A percentile compares a stretch with the other conserved stretches of the same genome.
These are phyloP conservation scores for Fagus sylvatica DNA, from an alignment of 306 rosid genomes.

Conservation along the genomic window DNA sequence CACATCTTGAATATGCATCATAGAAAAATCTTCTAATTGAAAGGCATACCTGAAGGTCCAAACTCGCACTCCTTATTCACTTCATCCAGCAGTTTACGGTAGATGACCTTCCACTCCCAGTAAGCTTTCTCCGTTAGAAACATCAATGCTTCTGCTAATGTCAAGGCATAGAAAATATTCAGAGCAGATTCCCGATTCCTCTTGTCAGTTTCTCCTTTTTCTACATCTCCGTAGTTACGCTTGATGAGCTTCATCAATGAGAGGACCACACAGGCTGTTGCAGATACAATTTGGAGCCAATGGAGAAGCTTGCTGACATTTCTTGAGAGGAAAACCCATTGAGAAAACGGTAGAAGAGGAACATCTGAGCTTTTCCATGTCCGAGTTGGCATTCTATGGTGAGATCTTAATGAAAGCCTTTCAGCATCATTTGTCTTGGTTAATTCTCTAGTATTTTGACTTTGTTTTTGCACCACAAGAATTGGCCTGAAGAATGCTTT, in stretches of 20 bases:
- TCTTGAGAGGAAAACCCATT: constrained; percentile 65
- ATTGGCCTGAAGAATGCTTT: constrained; percentile 50
- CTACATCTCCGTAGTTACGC: constrained; percentile 69
- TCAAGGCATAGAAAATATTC: constrained; percentile 70
- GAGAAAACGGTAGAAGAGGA: constrained; percentile 74
- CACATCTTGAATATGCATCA: constrained; percentile 89
- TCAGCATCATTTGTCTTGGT: constrained; percentile 18
- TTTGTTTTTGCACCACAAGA: constrained; percentile 24
- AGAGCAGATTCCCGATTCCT: constrained; percentile 72
- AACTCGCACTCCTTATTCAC: constrained; percentile 70
- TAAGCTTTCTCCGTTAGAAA: constrained; percentile 80
- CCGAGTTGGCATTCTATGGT: constrained; percentile 55
- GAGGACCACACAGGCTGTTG: constrained; percentile 75
- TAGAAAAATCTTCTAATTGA: constrained; percentile 82
- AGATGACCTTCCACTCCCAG: constrained; percentile 78
- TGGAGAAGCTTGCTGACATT: constrained; percentile 78
- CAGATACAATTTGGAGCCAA: constrained; percentile 96
- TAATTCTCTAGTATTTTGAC: constrained; percentile 30
- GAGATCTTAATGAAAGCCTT: constrained; percentile 21
- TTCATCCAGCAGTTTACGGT: constrained; percentile 61
- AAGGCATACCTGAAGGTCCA: constrained; percentile 61
- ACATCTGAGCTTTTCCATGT: constrained; percentile 77
- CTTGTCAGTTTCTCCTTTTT: constrained; percentile 80
- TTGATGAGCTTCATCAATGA: constrained; percentile 62
- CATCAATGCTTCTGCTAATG: constrained; percentile 84